Conservation (phyloP, 2,329 filamentous ascomycete species). For the Aureobasidium sp. region DNA sequence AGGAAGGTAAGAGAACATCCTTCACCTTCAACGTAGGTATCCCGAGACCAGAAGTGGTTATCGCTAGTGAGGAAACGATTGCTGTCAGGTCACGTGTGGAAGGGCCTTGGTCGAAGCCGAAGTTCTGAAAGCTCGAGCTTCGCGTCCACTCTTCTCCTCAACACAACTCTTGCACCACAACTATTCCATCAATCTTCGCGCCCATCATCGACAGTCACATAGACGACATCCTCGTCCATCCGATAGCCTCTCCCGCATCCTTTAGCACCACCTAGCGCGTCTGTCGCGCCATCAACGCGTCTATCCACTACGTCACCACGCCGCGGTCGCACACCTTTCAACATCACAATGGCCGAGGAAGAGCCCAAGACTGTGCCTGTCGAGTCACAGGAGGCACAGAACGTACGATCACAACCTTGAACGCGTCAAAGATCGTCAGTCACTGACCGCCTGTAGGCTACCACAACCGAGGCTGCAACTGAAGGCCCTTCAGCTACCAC, state of each 20-base stretch:
- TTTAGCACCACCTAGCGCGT: neutral
- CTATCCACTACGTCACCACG: constrained; percentile 16
- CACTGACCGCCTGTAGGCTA: constrained; percentile 13
- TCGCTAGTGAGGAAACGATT: neutral
- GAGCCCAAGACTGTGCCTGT: constrained; percentile 22
- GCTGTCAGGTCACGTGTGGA: constrained; percentile 11
- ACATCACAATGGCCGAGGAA: constrained; percentile 27
- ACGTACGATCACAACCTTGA: neutral
- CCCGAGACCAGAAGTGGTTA: neutral
- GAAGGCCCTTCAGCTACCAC: constrained; percentile 4
- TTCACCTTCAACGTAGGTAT: neutral
- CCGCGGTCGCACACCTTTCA: neutral
- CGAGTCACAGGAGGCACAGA: constrained; percentile 21
- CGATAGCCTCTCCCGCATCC: neutral
- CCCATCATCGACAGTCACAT: neutral
- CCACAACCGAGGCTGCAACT: constrained; percentile 7
- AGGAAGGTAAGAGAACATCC: constrained; percentile 2
- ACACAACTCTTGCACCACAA: constrained; percentile 12
- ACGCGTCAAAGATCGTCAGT: neutral
- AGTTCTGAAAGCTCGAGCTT: constrained; percentile 13
- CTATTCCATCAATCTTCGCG: constrained; percentile 13
- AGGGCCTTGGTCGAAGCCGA: constrained; percentile 4
- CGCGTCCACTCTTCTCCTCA: constrained; percentile 9
- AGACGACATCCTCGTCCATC: neutral
- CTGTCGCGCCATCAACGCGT: constrained; percentile 15